Percentiles rank a stretch among this genome's conserved stretches.
phyloP scores from a whole-genome alignment of 306 rosid species.

The Citrullus mucosospermus region DNA sequence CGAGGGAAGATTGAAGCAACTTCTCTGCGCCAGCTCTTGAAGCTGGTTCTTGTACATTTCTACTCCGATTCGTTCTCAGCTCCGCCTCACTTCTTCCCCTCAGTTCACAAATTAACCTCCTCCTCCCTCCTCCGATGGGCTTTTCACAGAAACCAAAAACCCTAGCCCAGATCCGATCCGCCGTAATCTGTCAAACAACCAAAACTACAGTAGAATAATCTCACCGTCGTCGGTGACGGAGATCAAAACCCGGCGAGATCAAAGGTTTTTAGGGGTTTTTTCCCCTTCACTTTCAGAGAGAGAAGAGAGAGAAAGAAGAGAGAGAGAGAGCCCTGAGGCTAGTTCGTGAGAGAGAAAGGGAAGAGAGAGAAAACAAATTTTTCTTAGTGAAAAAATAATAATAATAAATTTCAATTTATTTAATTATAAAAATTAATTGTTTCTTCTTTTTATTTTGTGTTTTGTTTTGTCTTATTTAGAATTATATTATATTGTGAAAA shows the following conservation, averaged over 20 bases:
- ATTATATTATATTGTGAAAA: slow-evolving; percentile 12
- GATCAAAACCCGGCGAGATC: slow-evolving; percentile 6
- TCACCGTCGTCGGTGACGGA: slow-evolving; percentile 5
- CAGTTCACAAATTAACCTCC: background rate
- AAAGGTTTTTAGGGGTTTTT: slow-evolving; percentile 6
- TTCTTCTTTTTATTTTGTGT: background rate
- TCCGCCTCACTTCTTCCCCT: background rate
- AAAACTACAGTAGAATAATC: background rate
- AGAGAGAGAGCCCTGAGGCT: slow-evolving; percentile 4
- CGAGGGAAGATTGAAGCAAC: slow-evolving; percentile 98
- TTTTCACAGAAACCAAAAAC: background rate
- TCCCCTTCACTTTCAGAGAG: background rate
- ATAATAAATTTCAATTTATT: slow-evolving; percentile 8
- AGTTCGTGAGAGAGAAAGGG: slow-evolving; percentile 2
- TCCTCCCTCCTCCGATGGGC: background rate
- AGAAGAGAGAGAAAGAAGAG: background rate
- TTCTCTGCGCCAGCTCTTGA: slow-evolving; percentile 99
- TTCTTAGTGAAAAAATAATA: slow-evolving; percentile 13
- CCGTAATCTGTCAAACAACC: background rate
- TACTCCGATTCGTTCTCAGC: slow-evolving; percentile 10
- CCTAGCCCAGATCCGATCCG: background rate
- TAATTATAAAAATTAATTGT: background rate
- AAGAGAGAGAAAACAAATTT: slow-evolving; percentile 2
- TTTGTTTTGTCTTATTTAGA: background rate
- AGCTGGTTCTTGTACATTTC: slow-evolving; percentile 99